Conservation (phyloP, 2,329 filamentous ascomycete species). For the Triangularia verruculosa region DNA sequence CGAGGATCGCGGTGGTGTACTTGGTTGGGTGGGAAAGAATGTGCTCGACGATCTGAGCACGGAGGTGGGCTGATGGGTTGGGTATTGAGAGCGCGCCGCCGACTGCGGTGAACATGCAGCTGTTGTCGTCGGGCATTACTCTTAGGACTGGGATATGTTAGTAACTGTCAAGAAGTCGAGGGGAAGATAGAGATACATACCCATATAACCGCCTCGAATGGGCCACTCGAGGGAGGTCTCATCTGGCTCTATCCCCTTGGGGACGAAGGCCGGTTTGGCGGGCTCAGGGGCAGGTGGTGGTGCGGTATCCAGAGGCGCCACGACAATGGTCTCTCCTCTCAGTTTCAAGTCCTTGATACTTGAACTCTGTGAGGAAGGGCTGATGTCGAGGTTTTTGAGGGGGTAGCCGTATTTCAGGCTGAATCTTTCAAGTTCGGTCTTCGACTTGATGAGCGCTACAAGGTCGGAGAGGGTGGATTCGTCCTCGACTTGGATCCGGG, state of each 20-base stretch:
- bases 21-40: slow-evolving; percentile 71
- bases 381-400: slow-evolving; percentile 64
- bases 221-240: slow-evolving; percentile 49
- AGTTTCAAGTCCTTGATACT: slow-evolving; percentile 48
- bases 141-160: slow-evolving; percentile 61
- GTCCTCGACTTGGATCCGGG: slow-evolving; percentile 66
- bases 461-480: slow-evolving; percentile 63
- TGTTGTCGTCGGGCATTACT: slow-evolving; percentile 96
- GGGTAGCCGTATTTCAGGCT: slow-evolving; percentile 85
- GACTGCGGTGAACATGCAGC: slow-evolving; percentile 88
- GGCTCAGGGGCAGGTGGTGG: slow-evolving; percentile 19
- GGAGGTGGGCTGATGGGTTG: slow-evolving; percentile 52
- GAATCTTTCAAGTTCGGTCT: slow-evolving; percentile 64
- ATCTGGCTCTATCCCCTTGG: slow-evolving; percentile 38
- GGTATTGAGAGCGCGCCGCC: slow-evolving; percentile 48
- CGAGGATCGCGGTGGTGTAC: slow-evolving; percentile 75
- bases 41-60: slow-evolving; percentile 70
- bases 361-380: slow-evolving; percentile 42
- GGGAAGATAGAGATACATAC: slow-evolving; percentile 37
- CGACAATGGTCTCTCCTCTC: slow-evolving; percentile 49
- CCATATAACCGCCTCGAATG: slow-evolving; percentile 48
- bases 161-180: too few relatives aligned
- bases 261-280: slow-evolving; percentile 27
- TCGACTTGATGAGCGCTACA: slow-evolving; percentile 56
- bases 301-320: slow-evolving; percentile 42